Evolutionary conservation across 345 rosid genomes (phyloP).

Genomic region (Citrus sp.): DNA sequence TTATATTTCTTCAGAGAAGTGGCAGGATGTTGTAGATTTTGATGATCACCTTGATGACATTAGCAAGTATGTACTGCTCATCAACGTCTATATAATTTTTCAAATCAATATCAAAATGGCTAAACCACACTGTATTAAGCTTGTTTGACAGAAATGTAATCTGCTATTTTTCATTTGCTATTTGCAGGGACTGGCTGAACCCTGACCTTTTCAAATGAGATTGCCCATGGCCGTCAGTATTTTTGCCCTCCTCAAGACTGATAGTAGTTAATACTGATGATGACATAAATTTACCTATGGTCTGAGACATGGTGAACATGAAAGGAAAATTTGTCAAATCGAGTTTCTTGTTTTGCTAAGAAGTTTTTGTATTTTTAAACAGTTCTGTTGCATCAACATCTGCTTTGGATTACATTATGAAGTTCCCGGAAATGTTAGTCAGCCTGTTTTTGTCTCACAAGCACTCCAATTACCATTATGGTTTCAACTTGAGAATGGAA

Average conservation of each 20-base stretch:
- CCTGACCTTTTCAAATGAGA: constrained; percentile 76
- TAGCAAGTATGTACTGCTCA: constrained; percentile 54
- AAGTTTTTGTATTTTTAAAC: neutral
- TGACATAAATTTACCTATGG: neutral
- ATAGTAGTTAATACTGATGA: neutral
- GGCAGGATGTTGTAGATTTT: constrained; percentile 80
- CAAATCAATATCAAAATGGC: neutral
- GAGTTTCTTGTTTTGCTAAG: neutral
- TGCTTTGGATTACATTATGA: neutral
- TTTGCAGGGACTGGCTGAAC: constrained; percentile 91
- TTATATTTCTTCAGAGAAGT: constrained; percentile 70
- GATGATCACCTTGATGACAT: constrained; percentile 94
- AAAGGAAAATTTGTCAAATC: neutral
- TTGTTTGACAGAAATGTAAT: neutral
- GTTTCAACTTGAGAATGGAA: neutral
- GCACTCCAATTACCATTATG: neutral
- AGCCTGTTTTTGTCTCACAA: neutral
- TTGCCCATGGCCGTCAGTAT: neutral
- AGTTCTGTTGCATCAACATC: neutral
- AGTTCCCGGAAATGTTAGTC: neutral
- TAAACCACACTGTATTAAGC: neutral
- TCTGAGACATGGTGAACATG: neutral
- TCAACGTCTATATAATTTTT: neutral
- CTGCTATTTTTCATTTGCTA: constrained; percentile 13
- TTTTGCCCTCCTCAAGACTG: neutral